A percentile compares a stretch with the other conserved stretches of the same genome.
Evolutionary conservation across 352 stramenopile genomes (phyloP).

Genomic region (Pythium folliculosum): DNA sequence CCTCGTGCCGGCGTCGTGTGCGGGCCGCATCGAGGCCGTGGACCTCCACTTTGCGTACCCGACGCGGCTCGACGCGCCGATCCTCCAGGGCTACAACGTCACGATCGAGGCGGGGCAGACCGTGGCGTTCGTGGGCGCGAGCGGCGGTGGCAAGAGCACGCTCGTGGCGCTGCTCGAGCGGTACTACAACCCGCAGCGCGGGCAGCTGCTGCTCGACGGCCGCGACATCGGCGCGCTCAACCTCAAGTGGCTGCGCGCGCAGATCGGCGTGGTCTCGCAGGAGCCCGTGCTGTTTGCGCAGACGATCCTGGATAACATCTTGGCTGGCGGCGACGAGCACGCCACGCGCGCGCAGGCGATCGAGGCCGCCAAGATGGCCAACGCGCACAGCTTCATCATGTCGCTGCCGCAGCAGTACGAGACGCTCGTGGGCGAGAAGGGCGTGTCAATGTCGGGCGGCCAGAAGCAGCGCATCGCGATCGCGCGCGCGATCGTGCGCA

Average conservation of each 20-base stretch:
- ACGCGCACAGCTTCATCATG: background rate
- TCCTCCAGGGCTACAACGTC: slow-evolving; percentile 35
- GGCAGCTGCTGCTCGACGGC: slow-evolving; percentile 67
- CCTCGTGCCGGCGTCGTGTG: slow-evolving; percentile 28
- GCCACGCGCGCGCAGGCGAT: background rate
- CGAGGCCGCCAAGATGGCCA: background rate
- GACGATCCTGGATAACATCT: background rate
- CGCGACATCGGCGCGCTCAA: slow-evolving; percentile 55
- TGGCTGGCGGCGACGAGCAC: background rate
- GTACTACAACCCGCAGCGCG: slow-evolving; percentile 78
- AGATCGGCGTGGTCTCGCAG: background rate
- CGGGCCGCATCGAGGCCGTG: slow-evolving; percentile 47
- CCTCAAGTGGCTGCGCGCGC: slow-evolving; percentile 23
- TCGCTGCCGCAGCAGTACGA: slow-evolving; percentile 40
- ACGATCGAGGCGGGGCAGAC: slow-evolving; percentile 31
- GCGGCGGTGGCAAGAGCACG: slow-evolving; percentile 35
- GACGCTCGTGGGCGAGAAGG: slow-evolving; percentile 28
- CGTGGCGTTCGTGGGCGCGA: slow-evolving; percentile 34
- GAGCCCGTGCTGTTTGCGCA: slow-evolving; percentile 2
- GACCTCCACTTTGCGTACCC: slow-evolving; percentile 72
- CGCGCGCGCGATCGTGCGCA: slow-evolving; percentile 54
- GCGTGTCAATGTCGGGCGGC: slow-evolving; percentile 45
- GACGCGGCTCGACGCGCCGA: slow-evolving; percentile 38
- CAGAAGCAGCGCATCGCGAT: slow-evolving; percentile 90
- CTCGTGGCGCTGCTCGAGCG: slow-evolving; percentile 55